Percentiles rank a stretch among this genome's conserved stretches.
phyloP scores from a whole-genome alignment of 495 filamentous ascomycete genomes.

The Penicillium chermesinum region DNA sequence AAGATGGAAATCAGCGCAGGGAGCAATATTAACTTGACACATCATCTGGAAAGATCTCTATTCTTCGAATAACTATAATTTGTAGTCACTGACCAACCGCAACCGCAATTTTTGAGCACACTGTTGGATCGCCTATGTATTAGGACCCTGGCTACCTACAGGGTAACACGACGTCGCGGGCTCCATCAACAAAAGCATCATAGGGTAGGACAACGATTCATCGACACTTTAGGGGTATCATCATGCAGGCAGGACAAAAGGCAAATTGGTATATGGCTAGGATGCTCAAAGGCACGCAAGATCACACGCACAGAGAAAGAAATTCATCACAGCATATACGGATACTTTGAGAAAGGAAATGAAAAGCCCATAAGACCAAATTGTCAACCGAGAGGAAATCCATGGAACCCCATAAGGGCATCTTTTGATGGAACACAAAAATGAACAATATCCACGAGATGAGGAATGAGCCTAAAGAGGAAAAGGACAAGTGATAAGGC shows the following conservation, averaged over 20 bases:
- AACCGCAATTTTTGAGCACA: constrained; percentile 3
- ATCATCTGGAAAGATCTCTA: background rate
- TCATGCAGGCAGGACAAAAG: constrained; percentile 8
- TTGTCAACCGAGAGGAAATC: constrained; percentile 17
- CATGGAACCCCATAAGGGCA: constrained; percentile 13
- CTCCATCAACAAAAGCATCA: constrained; percentile 7
- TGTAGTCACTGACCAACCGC: too few relatives aligned
- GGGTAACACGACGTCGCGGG: constrained; percentile 9
- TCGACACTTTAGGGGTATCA: constrained; percentile 10
- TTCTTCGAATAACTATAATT: background rate
- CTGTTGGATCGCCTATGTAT: constrained; percentile 2
- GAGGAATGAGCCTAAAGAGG: constrained; percentile 15
- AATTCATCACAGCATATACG: constrained; percentile 26
- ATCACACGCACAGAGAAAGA: constrained; percentile 14
- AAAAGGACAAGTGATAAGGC: constrained; percentile 6
- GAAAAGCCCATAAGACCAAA: constrained; percentile 14
- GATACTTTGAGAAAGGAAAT: constrained; percentile 17
- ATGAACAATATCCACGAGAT: constrained; percentile 18
- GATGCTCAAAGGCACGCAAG: constrained; percentile 23
- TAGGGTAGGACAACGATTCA: constrained; percentile 6
- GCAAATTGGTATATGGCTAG: constrained; percentile 32
- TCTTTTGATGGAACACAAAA: constrained; percentile 11
- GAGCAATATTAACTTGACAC: too few relatives aligned
- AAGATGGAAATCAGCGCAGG: background rate
- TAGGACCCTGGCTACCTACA: constrained; percentile 7